Conservation (phyloP, 2,329 filamentous ascomycete species). For the Xylaria sp. region DNA sequence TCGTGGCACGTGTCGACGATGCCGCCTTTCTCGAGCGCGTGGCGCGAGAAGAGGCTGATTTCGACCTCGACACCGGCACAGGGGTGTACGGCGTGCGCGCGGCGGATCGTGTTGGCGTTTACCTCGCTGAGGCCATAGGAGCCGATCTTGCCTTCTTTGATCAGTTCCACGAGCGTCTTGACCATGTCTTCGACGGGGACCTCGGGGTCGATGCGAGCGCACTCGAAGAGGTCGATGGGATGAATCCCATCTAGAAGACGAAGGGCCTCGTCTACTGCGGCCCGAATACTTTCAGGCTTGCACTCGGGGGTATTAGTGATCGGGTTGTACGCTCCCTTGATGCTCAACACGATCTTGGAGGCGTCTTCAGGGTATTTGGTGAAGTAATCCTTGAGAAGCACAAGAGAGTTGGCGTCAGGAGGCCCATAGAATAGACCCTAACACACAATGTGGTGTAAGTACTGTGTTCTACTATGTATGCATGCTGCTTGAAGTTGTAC, state of each 20-base stretch:
- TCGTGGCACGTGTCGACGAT: conserved; percentile 65
- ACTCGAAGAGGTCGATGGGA: conserved; percentile 62
- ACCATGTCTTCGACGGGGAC: conserved; percentile 50
- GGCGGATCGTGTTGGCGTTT: conserved; percentile 51
- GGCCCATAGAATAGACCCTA: conserved; percentile 53
- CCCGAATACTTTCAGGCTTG: conserved; percentile 52
- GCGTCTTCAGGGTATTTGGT: conserved; percentile 62
- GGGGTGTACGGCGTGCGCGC: conserved; percentile 63
- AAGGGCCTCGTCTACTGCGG: conserved; percentile 59
- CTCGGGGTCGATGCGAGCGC: conserved; percentile 58
- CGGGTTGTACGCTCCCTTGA: conserved; percentile 58
- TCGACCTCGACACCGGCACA: conserved; percentile 71
- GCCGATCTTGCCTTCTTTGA: conserved; percentile 49
- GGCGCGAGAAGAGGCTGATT: conserved; percentile 65
- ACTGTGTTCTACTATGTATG: not conserved
- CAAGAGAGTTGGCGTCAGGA: conserved; percentile 58
- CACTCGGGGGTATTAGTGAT: conserved; percentile 53
- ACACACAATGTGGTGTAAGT: not conserved
- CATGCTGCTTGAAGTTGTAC: not conserved
- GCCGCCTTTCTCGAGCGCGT: conserved; percentile 57
- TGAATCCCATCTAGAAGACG: conserved; percentile 57
- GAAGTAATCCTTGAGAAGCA: conserved; percentile 63
- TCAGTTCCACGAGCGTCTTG: conserved; percentile 45
- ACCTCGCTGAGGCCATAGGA: conserved; percentile 50
- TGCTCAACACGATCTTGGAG: conserved; percentile 60